Evolutionary conservation across 1,284 basidiomycete genomes (phyloP), one percentile per base, ranked within the genome.

Genomic region (Puccinia triticina): DNA sequence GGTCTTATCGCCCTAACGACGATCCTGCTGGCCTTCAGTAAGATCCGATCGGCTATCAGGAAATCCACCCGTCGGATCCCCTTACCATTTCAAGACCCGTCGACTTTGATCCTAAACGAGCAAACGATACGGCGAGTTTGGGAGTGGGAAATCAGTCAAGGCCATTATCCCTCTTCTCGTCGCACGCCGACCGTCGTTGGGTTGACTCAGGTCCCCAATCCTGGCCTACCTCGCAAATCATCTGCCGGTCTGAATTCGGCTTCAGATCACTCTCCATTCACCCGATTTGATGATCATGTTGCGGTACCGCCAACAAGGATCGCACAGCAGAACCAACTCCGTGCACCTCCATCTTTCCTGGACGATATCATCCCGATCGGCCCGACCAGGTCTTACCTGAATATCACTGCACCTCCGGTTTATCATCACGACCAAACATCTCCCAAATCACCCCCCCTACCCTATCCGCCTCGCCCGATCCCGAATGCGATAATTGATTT

Each of bases 121-220:
- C 91, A 92, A 77, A 94, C 96, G 86, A 86, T 96, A 57, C 92
- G 92, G 84, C 90, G 91, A 85, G 93, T 98, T 87, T 97, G 95
- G 95, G 89, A 92, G 84, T 97, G 94, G 94, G 95, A 98, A 88
- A 90, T 97, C 81, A 88, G 90, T 64, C 93, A 93, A 84, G 95
- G 95, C 0, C 94, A 96, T 87, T 94, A 95, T 88, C 95, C 95
- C 1, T 94, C 93, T 87, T 89, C 90, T 77, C 89, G 90, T 82
- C 53, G 82, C 29, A 83, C 84, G 32, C 83, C 83, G 18, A 82
- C 69, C 43, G 64, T 77, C 21, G 67, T 84, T 16, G 69, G 74
- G 29, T 73, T 84, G 14, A 40, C 78, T 46, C 66, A 77, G 61
- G 67, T 83, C 10, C 83, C 84, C 21, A 83, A 83, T 46, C 83